Evolutionary conservation across 805 yeast species (phyloP).

Genomic region (Gaillardinia entomophila): DNA sequence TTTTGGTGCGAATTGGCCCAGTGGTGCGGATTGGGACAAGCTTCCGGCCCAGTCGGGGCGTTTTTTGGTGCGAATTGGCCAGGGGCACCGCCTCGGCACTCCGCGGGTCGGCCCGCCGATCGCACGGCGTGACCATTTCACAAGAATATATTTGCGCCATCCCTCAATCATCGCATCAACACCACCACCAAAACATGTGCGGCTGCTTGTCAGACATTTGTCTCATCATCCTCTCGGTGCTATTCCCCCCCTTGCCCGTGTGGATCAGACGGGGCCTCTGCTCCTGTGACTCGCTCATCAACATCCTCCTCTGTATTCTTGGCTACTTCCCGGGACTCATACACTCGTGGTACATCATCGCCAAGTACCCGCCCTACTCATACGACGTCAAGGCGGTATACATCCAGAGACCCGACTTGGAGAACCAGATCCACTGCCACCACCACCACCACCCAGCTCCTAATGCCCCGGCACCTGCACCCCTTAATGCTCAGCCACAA

Average conservation of each 20-base stretch:
- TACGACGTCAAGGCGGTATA: conserved; percentile 19
- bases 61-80: too few relatives aligned
- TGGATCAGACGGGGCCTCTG: conserved; percentile 59
- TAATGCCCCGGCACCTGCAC: conserved; percentile 3
- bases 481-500: conserved; percentile 6
- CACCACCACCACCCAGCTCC: conserved; percentile 14
- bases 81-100: too few relatives aligned
- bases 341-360: conserved; percentile 46
- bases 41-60: too few relatives aligned
- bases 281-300: conserved; percentile 44
- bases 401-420: conserved; percentile 25
- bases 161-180: too few relatives aligned
- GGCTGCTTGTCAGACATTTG: conserved; percentile 46
- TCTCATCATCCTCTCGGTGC: conserved; percentile 52
- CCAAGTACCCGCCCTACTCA: conserved; percentile 38
- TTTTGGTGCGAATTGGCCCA: too few relatives aligned
- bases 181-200: conserved; percentile 13
- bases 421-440: conserved; percentile 15
- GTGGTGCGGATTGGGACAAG: too few relatives aligned
- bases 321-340: conserved; percentile 49
- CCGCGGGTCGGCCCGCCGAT: too few relatives aligned
- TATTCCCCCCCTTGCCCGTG: conserved; percentile 74
- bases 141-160: too few relatives aligned
- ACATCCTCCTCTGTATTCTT: conserved; percentile 37
- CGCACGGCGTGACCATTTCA: too few relatives aligned